phyloP scores from a whole-genome alignment of 352 stramenopile species.

The Globisporangium yorkense region DNA sequence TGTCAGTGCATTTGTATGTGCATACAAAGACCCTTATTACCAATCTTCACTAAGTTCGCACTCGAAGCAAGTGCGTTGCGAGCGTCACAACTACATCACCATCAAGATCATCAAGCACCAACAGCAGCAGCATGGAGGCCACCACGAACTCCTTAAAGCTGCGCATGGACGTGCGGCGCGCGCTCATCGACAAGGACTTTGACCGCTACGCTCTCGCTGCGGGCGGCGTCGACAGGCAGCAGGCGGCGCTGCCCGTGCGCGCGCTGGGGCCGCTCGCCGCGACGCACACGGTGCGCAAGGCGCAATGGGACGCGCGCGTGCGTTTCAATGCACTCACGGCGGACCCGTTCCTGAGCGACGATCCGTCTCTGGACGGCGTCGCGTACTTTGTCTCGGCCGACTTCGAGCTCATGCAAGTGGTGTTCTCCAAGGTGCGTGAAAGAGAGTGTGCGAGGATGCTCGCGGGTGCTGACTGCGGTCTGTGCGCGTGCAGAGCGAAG shows the following conservation, averaged over 20 bases:
- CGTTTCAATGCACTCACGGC: constrained; percentile 54
- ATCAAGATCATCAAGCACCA: constrained; percentile 3
- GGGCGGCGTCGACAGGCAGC: constrained; percentile 24
- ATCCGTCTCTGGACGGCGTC: constrained; percentile 50
- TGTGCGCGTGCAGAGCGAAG: constrained; percentile 14
- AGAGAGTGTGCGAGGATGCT: neutral
- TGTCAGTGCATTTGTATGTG: neutral
- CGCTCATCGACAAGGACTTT: constrained; percentile 73
- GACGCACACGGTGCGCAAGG: constrained; percentile 46
- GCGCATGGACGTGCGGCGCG: constrained; percentile 56
- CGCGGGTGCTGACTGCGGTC: neutral
- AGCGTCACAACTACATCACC: neutral
- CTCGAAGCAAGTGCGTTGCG: neutral
- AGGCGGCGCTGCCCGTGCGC: constrained; percentile 19
- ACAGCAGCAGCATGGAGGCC: constrained; percentile 6
- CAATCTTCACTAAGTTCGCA: neutral
- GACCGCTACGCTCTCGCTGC: constrained; percentile 64
- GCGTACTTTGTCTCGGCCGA: constrained; percentile 63
- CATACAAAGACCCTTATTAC: neutral
- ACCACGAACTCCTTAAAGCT: constrained; percentile 6
- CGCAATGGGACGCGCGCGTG: constrained; percentile 68
- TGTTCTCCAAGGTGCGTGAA: constrained; percentile 18
- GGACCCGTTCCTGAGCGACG: constrained; percentile 52
- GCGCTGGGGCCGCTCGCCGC: constrained; percentile 41
- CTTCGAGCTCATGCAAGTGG: constrained; percentile 62